Evolutionary conservation across 2,329 filamentous ascomycete species (phyloP).

Genomic region (Botryotinia narcissicola): DNA sequence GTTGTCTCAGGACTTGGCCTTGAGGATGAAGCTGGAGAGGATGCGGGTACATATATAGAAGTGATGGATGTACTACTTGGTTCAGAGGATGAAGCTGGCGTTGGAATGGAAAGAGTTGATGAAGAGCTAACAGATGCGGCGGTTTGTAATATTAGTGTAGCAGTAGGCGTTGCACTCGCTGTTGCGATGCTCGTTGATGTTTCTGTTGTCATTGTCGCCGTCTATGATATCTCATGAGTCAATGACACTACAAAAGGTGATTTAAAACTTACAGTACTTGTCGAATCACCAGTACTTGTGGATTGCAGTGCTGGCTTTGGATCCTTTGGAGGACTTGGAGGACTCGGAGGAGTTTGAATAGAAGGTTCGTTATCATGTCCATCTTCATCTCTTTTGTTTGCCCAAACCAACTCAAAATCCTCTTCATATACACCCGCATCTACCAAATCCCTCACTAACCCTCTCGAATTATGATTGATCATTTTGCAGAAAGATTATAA

Average conservation of each 20-base stretch:
- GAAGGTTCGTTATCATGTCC: not conserved
- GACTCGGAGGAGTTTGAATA: not conserved
- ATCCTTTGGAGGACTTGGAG: not conserved
- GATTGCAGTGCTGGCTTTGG: not conserved
- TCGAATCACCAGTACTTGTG: not conserved
- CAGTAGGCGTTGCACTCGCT: not conserved
- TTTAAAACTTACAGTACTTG: conserved; percentile 2
- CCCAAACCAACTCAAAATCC: conserved; percentile 11
- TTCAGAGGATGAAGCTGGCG: not conserved
- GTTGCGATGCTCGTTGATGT: not conserved
- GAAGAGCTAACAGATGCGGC: not conserved
- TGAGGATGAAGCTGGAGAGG: not conserved
- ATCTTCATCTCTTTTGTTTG: conserved; percentile 2
- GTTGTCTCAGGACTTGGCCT: not conserved
- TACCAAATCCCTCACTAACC: not conserved
- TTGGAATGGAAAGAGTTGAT: not conserved
- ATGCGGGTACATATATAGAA: not conserved
- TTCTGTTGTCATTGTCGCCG: not conserved
- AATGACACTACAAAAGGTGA: not conserved
- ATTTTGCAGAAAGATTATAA: not conserved
- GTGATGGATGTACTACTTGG: not conserved
- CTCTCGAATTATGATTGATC: conserved; percentile 1
- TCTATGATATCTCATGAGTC: not conserved
- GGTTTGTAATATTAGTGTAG: conserved; percentile 1
- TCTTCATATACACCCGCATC: conserved; percentile 10